These are phyloP conservation scores for Gorgonomyces haynaldii DNA, from an alignment of 192 early-diverging fungal species.

Conservation along the genomic window DNA sequence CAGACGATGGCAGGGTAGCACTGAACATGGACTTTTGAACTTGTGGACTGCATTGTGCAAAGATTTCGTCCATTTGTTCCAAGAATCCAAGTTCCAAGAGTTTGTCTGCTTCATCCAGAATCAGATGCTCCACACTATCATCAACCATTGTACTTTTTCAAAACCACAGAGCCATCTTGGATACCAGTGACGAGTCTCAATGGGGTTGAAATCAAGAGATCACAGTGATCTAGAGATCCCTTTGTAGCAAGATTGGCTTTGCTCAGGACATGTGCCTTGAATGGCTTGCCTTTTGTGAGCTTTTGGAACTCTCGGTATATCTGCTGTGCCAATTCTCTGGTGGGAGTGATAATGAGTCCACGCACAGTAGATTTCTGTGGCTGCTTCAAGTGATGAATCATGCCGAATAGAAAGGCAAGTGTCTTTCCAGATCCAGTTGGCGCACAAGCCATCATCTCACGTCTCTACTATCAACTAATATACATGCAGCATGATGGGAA, in stretches of 20 bases:
- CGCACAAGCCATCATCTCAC: slow-evolving; percentile 90
- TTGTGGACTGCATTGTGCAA: slow-evolving; percentile 55
- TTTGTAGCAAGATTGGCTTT: slow-evolving; percentile 64
- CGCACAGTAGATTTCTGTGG: slow-evolving; percentile 74
- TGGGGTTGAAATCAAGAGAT: slow-evolving; percentile 90
- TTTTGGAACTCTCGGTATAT: slow-evolving; percentile 65
- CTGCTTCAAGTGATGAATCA: slow-evolving; percentile 71
- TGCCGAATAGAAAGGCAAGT: slow-evolving; percentile 82
- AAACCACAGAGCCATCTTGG: slow-evolving; percentile 61
- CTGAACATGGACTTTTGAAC: slow-evolving; percentile 82
- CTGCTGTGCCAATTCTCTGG: slow-evolving; percentile 81
- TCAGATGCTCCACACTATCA: slow-evolving; percentile 74
- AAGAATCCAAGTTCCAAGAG: slow-evolving; percentile 84
- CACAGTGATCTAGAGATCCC: slow-evolving; percentile 50
- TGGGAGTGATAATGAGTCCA: slow-evolving; percentile 87
- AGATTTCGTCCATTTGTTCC: slow-evolving; percentile 34
- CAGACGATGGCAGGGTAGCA: slow-evolving; percentile 83
- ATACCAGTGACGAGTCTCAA: slow-evolving; percentile 82
- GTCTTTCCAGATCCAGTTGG: slow-evolving; percentile 99
- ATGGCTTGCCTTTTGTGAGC: slow-evolving; percentile 60
- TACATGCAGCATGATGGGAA: slow-evolving; percentile 77
- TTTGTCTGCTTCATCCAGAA: slow-evolving; percentile 96
- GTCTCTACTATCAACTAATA: slow-evolving; percentile 27
- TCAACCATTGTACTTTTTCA: slow-evolving; percentile 46
- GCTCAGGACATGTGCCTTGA: slow-evolving; percentile 72